These are phyloP conservation scores for Colletotrichum liriopes DNA, from an alignment of 2,329 filamentous ascomycete species.

Conservation along the genomic window DNA sequence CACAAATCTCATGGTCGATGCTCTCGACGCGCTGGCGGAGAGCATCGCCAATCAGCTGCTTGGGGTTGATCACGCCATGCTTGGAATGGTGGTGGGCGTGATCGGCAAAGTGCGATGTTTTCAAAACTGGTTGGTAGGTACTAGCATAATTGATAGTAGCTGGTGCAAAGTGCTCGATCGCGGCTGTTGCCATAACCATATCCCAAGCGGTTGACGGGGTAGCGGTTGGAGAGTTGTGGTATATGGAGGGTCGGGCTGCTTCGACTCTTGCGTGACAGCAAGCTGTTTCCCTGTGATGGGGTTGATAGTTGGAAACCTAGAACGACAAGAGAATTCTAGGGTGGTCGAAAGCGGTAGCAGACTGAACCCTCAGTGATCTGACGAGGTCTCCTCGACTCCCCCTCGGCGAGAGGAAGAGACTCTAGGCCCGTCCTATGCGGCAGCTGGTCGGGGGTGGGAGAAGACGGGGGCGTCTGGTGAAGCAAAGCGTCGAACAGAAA, in stretches of 20 bases:
- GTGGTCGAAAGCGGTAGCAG: constrained; percentile 95
- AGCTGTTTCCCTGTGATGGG: constrained; percentile 20
- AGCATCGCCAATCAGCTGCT: constrained; percentile 88
- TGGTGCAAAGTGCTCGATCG: constrained; percentile 69
- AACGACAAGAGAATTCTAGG: constrained; percentile 76
- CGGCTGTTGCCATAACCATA: constrained; percentile 77
- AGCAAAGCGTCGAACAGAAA: constrained; percentile 66
- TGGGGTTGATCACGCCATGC: constrained; percentile 67
- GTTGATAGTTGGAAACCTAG: constrained; percentile 44
- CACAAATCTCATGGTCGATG: constrained; percentile 90
- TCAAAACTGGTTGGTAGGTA: constrained; percentile 63
- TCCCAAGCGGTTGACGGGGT: constrained; percentile 58
- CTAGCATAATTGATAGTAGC: constrained; percentile 62
- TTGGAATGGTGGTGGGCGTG: constrained; percentile 55
- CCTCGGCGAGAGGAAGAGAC: constrained; percentile 99
- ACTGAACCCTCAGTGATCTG: constrained; percentile 91
- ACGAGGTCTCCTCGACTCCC: constrained; percentile 99
- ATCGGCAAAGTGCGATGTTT: constrained; percentile 59
- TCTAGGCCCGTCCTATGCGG: constrained; percentile 99
- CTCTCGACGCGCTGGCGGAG: constrained; percentile 87
- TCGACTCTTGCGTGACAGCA: constrained; percentile 40
- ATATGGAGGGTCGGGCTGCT: constrained; percentile 33
- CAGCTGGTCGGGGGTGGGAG: constrained; percentile 84
- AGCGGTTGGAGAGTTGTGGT: constrained; percentile 43
- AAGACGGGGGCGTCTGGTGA: constrained; percentile 65